Percentiles rank a stretch among this genome's conserved stretches.
Evolutionary conservation across 257 asterid genomes (phyloP).

Genomic region (Plantago elongata): DNA sequence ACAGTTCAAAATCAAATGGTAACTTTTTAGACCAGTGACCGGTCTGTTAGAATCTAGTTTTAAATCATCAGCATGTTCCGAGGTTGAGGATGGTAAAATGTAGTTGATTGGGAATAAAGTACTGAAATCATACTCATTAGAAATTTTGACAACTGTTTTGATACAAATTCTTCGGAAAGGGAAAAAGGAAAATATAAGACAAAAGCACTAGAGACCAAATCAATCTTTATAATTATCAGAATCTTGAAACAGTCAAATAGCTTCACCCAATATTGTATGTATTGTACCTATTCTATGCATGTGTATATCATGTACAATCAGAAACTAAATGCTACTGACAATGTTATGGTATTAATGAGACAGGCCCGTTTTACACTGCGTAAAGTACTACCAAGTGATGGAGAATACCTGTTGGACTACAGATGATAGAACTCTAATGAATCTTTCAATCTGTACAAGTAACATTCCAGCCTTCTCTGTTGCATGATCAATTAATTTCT

Average conservation of each 20-base stretch:
- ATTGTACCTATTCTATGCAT: neutral
- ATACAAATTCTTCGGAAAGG: neutral
- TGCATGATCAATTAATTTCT: constrained; percentile 68
- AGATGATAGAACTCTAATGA: constrained; percentile 66
- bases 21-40: neutral
- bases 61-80: neutral
- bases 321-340: too few species aligned
- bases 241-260: constrained; percentile 5
- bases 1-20: constrained; percentile 1
- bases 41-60: neutral
- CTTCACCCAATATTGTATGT: neutral
- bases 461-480: constrained; percentile 90
- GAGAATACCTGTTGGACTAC: constrained; percentile 81
- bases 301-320: neutral
- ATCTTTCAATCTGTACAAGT: constrained; percentile 76
- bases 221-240: constrained; percentile 7
- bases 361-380: too few species aligned
- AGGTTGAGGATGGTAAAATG: constrained; percentile 3
- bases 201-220: neutral
- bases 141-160: neutral
- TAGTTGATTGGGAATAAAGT: neutral
- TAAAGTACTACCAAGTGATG: neutral
- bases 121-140: constrained; percentile 5
- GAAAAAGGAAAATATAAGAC: constrained; percentile 9
- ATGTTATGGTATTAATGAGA: too few species aligned